Evolutionary conservation across 192 early-diverging fungal species (phyloP).

Genomic region (Coemansia sp.): DNA sequence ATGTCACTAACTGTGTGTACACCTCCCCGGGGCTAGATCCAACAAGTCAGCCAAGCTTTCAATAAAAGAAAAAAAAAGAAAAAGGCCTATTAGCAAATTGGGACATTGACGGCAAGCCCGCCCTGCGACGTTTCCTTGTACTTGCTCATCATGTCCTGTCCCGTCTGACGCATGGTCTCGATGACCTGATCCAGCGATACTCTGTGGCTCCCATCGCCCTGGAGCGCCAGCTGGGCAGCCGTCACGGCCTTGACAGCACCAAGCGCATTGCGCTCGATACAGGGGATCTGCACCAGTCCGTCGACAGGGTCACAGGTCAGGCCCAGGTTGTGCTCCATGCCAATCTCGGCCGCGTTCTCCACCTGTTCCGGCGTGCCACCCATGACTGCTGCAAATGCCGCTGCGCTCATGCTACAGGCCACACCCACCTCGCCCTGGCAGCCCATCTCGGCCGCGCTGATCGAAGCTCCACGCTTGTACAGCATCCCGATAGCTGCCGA

Average conservation of each 20-base stretch:
- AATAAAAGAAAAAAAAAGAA: not conserved
- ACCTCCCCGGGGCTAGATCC: not conserved
- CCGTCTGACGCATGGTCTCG: slow-evolving; percentile 92
- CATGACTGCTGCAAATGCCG: slow-evolving; percentile 93
- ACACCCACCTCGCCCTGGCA: slow-evolving; percentile 98
- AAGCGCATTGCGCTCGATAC: slow-evolving; percentile 92
- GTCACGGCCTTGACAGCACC: slow-evolving; percentile 95
- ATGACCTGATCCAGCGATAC: slow-evolving; percentile 95
- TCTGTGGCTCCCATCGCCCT: slow-evolving; percentile 84
- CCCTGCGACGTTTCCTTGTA: slow-evolving; percentile 96
- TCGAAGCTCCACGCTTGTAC: slow-evolving; percentile 90
- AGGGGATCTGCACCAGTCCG: slow-evolving; percentile 93
- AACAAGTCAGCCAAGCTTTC: not conserved
- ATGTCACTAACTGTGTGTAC: too few relatives aligned
- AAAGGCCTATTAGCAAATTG: slow-evolving; percentile 52
- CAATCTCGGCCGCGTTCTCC: slow-evolving; percentile 95
- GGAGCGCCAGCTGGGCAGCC: slow-evolving; percentile 89
- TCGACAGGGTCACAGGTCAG: slow-evolving; percentile 85
- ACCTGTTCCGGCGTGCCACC: slow-evolving; percentile 84
- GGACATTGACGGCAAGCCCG: slow-evolving; percentile 88
- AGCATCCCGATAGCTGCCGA: slow-evolving; percentile 94
- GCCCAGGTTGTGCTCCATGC: slow-evolving; percentile 85
- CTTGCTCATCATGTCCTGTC: slow-evolving; percentile 86
- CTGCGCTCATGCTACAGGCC: slow-evolving; percentile 94
- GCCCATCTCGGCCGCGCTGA: slow-evolving; percentile 94